Conservation (phyloP, 73 alveolate genomes). For the Tetrahymena malaccensis region DNA sequence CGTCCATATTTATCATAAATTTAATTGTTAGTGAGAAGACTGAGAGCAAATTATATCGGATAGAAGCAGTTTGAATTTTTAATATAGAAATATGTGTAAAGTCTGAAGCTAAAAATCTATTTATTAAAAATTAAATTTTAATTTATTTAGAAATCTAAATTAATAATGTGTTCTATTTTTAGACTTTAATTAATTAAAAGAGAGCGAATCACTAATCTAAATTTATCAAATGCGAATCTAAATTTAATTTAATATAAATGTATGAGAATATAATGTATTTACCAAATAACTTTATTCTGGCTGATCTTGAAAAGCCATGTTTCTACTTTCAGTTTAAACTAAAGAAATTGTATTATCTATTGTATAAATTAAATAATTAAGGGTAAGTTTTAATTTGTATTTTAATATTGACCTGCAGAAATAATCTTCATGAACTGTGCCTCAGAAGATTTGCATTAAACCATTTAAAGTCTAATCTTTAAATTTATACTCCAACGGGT, state of each 20-base stretch:
- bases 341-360: background rate
- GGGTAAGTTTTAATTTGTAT: background rate
- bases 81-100: background rate
- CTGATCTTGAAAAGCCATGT: background rate
- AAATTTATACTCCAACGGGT: constrained; percentile 27
- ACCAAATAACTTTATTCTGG: background rate
- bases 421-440: background rate
- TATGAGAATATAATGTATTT: background rate
- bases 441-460: background rate
- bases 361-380: too few species aligned
- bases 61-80: background rate
- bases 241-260: too few species aligned
- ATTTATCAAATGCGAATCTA: too few species aligned
- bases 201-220: too few species aligned
- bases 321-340: background rate
- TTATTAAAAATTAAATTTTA: too few species aligned
- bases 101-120: background rate
- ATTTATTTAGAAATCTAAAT: too few species aligned
- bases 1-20: background rate
- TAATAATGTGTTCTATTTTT: too few species aligned
- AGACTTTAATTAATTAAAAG: too few species aligned
- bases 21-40: background rate
- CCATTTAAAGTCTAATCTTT: background rate
- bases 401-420: background rate
- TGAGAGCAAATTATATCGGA: background rate